Evolutionary conservation across 805 yeast species (phyloP).

Genomic region (Lipomyces orientalis): DNA sequence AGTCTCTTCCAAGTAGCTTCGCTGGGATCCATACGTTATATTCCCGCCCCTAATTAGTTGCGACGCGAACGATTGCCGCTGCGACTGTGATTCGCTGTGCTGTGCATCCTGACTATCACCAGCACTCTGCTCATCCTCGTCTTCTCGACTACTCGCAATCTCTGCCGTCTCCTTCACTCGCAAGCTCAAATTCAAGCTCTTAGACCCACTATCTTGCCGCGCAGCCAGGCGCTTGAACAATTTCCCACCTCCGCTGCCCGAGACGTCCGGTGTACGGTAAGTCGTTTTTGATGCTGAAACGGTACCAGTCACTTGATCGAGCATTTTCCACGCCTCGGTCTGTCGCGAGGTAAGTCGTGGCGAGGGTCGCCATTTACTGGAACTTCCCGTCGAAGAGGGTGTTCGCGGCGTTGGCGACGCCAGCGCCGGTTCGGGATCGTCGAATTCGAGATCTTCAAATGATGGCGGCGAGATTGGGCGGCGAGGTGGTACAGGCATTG

Average conservation of each 20-base stretch:
- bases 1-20: slow-evolving; percentile 31
- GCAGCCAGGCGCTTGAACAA: slow-evolving; percentile 10
- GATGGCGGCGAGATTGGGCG: slow-evolving; percentile 23
- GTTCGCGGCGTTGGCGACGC: slow-evolving; percentile 12
- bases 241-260: slow-evolving; percentile 12
- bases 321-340: slow-evolving; percentile 21
- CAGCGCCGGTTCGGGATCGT: slow-evolving; percentile 2
- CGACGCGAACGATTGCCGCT: not conserved
- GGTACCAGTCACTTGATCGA: slow-evolving; percentile 13
- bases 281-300: not conserved
- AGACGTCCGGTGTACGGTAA: not conserved
- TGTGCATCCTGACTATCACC: not conserved
- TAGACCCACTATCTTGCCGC: slow-evolving; percentile 10
- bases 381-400: not conserved
- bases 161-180: not conserved
- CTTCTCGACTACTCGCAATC: not conserved
- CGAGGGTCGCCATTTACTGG: not conserved
- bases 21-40: slow-evolving; percentile 30
- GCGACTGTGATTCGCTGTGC: not conserved
- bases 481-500: not conserved
- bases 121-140: not conserved
- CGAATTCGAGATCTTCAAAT: slow-evolving; percentile 23
- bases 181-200: not conserved
- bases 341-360: slow-evolving; percentile 24
- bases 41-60: slow-evolving; percentile 17